A percentile compares a stretch with the other conserved stretches of the same genome.
Conservation (phyloP, 1,139 yeast genomes). For the Taphrina betulina region DNA sequence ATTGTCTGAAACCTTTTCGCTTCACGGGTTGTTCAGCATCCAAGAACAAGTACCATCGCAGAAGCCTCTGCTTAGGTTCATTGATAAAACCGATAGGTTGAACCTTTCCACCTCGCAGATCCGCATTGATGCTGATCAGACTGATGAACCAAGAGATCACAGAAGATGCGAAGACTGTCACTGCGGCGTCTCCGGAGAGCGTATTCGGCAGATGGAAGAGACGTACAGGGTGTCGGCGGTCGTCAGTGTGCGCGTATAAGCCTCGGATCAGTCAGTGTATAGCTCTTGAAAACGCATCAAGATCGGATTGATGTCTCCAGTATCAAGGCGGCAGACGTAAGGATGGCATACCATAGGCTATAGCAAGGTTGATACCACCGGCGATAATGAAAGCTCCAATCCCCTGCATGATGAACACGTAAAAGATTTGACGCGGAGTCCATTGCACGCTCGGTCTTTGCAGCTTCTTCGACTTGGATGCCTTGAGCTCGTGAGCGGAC, state of each 20-base stretch:
- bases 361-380: slow-evolving; percentile 34
- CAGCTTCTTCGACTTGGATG: too few relatives aligned
- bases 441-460: too few relatives aligned
- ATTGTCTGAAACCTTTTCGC: slow-evolving; percentile 5
- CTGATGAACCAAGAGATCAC: slow-evolving; percentile 31
- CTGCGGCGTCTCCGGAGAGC: slow-evolving; percentile 35
- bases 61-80: slow-evolving; percentile 16
- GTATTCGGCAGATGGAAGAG: slow-evolving; percentile 35
- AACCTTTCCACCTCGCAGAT: slow-evolving; percentile 28
- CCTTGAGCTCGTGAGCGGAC: too few relatives aligned
- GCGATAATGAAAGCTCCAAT: slow-evolving; percentile 32
- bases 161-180: slow-evolving; percentile 29
- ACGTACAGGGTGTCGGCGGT: slow-evolving; percentile 10
- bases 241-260: slow-evolving; percentile 26
- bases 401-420: slow-evolving; percentile 28
- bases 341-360: slow-evolving; percentile 30
- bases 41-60: slow-evolving; percentile 26
- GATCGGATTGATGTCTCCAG: background rate
- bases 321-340: background rate
- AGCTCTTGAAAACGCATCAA: background rate
- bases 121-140: slow-evolving; percentile 22
- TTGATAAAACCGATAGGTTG: slow-evolving; percentile 25
- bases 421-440: slow-evolving; percentile 21
- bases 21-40: slow-evolving; percentile 28
- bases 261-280: background rate